phyloP scores from a whole-genome alignment of 495 filamentous ascomycete genomes.

The Podospora pseudocomata region DNA sequence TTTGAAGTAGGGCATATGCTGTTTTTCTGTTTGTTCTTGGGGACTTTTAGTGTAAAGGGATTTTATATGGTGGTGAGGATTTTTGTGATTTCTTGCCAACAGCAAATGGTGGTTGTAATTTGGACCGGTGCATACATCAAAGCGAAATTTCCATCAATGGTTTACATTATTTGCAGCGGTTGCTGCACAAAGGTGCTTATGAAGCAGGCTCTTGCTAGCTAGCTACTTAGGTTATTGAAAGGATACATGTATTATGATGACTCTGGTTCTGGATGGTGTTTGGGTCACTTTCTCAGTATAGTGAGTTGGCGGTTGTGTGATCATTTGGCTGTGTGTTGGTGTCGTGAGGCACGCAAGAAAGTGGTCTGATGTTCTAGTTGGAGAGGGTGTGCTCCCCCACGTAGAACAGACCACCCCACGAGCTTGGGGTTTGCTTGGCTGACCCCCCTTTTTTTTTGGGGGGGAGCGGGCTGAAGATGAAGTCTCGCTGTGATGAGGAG shows the following conservation, averaged over 20 bases:
- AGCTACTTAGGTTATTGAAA: not conserved
- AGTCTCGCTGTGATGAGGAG: not conserved
- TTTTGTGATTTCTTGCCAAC: not conserved
- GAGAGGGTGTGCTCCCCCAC: not conserved
- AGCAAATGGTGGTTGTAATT: not conserved
- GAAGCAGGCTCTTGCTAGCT: not conserved
- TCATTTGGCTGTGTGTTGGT: not conserved
- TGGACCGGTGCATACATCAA: not conserved
- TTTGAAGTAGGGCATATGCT: not conserved
- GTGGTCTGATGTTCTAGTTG: not conserved
- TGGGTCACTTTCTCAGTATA: no score
- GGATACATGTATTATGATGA: not conserved
- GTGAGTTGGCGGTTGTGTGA: not conserved
- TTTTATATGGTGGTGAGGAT: not conserved
- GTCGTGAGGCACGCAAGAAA: not conserved
- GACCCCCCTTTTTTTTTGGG: not conserved
- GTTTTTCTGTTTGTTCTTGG: slow-evolving; percentile 8
- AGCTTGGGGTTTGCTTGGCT: not conserved
- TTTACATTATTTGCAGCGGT: not conserved
- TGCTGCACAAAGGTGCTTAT: not conserved
- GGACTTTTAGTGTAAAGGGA: not conserved
- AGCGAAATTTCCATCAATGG: not conserved
- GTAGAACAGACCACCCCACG: not conserved
- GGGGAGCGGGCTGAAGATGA: not conserved
- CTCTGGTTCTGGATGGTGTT: not conserved